These are phyloP conservation scores for Datura wrightii DNA, from an alignment of 257 asterid genomes.

Conservation along the genomic window DNA sequence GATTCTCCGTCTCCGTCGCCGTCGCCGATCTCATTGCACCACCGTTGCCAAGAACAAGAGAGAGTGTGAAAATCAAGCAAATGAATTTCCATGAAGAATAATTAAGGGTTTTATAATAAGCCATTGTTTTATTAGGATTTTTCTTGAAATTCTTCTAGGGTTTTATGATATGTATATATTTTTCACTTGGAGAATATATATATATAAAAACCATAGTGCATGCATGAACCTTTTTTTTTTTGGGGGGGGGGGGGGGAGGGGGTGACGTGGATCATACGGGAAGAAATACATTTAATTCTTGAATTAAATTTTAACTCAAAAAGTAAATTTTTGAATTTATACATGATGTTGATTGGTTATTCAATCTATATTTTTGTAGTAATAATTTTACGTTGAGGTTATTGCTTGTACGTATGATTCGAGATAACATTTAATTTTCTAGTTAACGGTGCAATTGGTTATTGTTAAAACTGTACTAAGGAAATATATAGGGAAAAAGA, in stretches of 20 bases:
- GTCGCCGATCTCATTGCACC: not conserved
- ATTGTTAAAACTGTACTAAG: no score
- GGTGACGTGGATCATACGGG: not conserved
- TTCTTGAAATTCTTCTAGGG: not conserved
- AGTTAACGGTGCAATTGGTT: not conserved
- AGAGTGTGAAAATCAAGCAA: not conserved
- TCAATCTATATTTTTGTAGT: slow-evolving; percentile 12
- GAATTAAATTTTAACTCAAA: not conserved
- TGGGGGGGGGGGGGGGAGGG: not conserved
- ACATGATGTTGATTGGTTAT: not conserved
- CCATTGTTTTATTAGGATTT: not conserved
- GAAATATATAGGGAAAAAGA: not conserved
- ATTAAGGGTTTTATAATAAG: slow-evolving; percentile 7
- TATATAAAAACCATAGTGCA: not conserved
- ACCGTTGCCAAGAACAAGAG: slow-evolving; percentile 6
- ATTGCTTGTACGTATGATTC: not conserved
- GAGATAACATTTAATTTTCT: not conserved
- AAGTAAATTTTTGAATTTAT: not conserved
- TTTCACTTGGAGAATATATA: not conserved
- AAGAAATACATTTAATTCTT: not conserved
- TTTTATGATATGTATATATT: not conserved
- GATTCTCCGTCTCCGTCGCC: not conserved
- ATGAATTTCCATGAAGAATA: slow-evolving; percentile 16
- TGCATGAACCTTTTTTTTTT: not conserved
- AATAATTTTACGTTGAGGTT: not conserved